phyloP scores from a whole-genome alignment of 306 rosid genomes.

The Heteromeles arbutifolia region DNA sequence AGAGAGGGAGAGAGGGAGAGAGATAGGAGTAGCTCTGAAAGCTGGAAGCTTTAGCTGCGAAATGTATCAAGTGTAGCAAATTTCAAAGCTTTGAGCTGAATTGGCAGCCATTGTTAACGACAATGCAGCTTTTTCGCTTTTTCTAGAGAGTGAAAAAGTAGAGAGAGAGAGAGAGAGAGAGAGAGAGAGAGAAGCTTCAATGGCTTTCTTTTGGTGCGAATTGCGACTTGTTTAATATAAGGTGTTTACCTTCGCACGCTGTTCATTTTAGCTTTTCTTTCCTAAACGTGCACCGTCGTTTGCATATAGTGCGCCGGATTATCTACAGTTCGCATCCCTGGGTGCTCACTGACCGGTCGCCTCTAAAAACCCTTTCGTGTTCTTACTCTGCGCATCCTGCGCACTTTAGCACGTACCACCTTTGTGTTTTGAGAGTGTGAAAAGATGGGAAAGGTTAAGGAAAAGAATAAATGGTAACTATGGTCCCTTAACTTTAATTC shows the following conservation, averaged over 20 bases:
- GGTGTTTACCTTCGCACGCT: slow-evolving; percentile 15
- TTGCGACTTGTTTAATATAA: slow-evolving; percentile 12
- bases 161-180: not conserved
- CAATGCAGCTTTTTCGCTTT: slow-evolving; percentile 23
- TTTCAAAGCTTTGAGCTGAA: slow-evolving; percentile 29
- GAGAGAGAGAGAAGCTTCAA: slow-evolving; percentile 6
- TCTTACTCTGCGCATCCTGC: slow-evolving; percentile 23
- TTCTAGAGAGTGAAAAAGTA: slow-evolving; percentile 25
- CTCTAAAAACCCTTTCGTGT: not conserved
- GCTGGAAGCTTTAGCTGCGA: slow-evolving; percentile 17
- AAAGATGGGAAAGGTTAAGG: not conserved
- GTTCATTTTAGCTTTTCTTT: slow-evolving; percentile 23
- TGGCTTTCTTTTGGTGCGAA: slow-evolving; percentile 18
- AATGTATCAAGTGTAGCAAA: slow-evolving; percentile 14
- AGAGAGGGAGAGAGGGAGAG: not conserved
- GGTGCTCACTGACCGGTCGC: not conserved
- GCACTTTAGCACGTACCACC: slow-evolving; percentile 14
- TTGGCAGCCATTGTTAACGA: slow-evolving; percentile 19
- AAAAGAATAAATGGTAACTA: too few relatives aligned
- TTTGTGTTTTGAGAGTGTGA: not conserved
- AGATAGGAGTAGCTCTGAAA: not conserved
- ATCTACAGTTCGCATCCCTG: slow-evolving; percentile 17
- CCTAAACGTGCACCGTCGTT: slow-evolving; percentile 13
- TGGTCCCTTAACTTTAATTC: too few relatives aligned
- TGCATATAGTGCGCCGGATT: slow-evolving; percentile 12